Evolutionary conservation across 208 protist genomes (phyloP).

Genomic region (Angomonas ambiguus): DNA sequence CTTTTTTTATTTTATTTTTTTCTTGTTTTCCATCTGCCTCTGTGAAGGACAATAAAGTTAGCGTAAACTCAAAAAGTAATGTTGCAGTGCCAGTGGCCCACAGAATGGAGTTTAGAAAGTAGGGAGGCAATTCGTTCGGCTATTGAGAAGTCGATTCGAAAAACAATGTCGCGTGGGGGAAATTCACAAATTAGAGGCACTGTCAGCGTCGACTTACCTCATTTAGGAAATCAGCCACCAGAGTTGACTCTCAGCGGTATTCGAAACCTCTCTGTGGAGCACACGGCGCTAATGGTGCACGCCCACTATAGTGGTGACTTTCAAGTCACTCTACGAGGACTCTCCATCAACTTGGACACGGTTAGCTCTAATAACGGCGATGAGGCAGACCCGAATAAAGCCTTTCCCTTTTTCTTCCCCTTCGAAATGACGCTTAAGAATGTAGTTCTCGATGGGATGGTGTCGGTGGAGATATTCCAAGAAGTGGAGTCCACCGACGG

Average conservation of each 20-base stretch:
- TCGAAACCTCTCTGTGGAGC: conserved; percentile 64
- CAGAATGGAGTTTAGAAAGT: conserved; percentile 56
- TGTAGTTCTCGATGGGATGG: conserved; percentile 72
- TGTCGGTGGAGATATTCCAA: conserved; percentile 76
- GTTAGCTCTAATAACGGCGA: conserved; percentile 43
- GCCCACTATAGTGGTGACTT: conserved; percentile 81
- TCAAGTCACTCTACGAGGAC: conserved; percentile 57
- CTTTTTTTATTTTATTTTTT: conserved; percentile 15
- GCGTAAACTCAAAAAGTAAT: conserved; percentile 20
- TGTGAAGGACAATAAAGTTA: background rate
- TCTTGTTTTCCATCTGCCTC: conserved; percentile 7
- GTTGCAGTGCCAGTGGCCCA: conserved; percentile 86
- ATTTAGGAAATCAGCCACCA: conserved; percentile 68
- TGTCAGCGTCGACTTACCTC: conserved; percentile 65
- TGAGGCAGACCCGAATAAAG: conserved; percentile 59
- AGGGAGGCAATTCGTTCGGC: conserved; percentile 60
- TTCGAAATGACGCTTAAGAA: conserved; percentile 82
- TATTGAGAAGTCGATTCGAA: conserved; percentile 65
- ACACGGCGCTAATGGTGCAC: conserved; percentile 80
- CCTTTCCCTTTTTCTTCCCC: conserved; percentile 82
- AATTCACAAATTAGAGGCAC: conserved; percentile 71
- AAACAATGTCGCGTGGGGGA: conserved; percentile 58
- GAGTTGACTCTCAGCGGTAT: conserved; percentile 72
- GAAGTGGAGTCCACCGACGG: conserved; percentile 35
- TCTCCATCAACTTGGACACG: conserved; percentile 87